Conservation (phyloP, 441 rosid species). For the Pelargonium fulgidum region DNA sequence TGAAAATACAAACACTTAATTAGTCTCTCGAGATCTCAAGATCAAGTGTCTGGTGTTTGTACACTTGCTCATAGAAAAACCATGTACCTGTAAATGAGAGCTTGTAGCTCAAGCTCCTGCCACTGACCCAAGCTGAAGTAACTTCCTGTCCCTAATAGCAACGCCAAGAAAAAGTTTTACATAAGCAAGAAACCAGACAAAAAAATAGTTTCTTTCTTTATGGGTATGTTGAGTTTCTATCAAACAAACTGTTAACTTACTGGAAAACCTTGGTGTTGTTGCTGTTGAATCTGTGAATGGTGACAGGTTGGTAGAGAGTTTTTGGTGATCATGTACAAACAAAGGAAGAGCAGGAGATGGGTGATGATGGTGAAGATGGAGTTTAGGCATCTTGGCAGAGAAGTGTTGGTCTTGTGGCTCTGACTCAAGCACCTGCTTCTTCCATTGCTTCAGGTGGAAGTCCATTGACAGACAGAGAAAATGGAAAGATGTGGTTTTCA, state of each 20-base stretch:
- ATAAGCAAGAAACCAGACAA: background rate
- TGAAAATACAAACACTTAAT: conserved; percentile 39
- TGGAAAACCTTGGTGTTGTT: conserved; percentile 36
- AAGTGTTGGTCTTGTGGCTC: conserved; percentile 33
- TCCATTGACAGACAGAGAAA: conserved; percentile 51
- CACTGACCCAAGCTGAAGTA: conserved; percentile 71
- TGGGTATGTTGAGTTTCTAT: too few species aligned
- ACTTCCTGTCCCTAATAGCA: conserved; percentile 54
- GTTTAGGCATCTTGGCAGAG: conserved; percentile 57
- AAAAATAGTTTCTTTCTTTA: background rate
- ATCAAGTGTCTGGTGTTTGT: too few species aligned
- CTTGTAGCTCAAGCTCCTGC: conserved; percentile 94
- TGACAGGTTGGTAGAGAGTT: conserved; percentile 39
- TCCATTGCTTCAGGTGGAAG: conserved; percentile 85
- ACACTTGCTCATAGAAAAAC: background rate
- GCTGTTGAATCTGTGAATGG: conserved; percentile 41
- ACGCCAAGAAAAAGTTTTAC: background rate
- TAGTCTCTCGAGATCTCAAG: too few species aligned
- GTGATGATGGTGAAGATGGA: conserved; percentile 27
- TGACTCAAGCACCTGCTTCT: conserved; percentile 54
- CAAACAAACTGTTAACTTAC: conserved; percentile 26
- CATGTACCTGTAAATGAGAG: conserved; percentile 85
- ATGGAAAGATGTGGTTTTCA: background rate
- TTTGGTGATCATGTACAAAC: conserved; percentile 55
- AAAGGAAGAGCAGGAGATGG: conserved; percentile 48